Evolutionary conservation across 345 rosid genomes (phyloP).

Genomic region (Pistacia atlantica): DNA sequence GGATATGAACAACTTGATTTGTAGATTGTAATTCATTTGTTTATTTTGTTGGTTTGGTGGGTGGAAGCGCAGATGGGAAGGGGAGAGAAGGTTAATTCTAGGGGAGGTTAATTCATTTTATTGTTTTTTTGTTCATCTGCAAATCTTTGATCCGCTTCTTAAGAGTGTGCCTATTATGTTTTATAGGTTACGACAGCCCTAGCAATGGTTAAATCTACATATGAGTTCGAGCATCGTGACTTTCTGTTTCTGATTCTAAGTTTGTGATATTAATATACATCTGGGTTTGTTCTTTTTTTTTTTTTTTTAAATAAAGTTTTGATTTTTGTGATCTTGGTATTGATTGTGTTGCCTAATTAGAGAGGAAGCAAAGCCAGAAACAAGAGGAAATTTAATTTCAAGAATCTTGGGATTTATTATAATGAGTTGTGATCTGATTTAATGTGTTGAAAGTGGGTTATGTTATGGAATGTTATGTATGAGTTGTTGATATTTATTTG

Average conservation of each 20-base stretch:
- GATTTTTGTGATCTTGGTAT: conserved; percentile 20
- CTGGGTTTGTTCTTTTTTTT: conserved; percentile 24
- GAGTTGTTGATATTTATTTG: conserved; percentile 22
- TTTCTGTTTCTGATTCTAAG: neutral
- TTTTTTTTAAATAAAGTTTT: neutral
- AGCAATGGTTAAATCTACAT: conserved; percentile 93
- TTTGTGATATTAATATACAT: neutral
- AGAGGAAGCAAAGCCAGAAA: conserved; percentile 36
- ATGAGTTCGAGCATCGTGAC: conserved; percentile 92
- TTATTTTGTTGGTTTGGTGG: too few species aligned
- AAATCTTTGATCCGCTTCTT: neutral
- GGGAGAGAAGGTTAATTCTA: too few species aligned
- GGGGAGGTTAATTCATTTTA: neutral
- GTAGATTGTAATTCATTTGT: too few species aligned
- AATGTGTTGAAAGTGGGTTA: conserved; percentile 18
- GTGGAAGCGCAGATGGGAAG: too few species aligned
- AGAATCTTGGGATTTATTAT: conserved; percentile 28
- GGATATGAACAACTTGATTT: too few species aligned
- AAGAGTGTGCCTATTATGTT: conserved; percentile 9
- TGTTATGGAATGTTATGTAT: conserved; percentile 27
- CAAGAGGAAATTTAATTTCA: conserved; percentile 15
- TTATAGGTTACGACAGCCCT: conserved; percentile 82
- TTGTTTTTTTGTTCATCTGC: neutral
- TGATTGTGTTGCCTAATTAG: conserved; percentile 39
- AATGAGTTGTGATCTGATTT: conserved; percentile 22